Conservation (phyloP, 2,329 filamentous ascomycete species). For the Cucurbitaria berberidis region DNA sequence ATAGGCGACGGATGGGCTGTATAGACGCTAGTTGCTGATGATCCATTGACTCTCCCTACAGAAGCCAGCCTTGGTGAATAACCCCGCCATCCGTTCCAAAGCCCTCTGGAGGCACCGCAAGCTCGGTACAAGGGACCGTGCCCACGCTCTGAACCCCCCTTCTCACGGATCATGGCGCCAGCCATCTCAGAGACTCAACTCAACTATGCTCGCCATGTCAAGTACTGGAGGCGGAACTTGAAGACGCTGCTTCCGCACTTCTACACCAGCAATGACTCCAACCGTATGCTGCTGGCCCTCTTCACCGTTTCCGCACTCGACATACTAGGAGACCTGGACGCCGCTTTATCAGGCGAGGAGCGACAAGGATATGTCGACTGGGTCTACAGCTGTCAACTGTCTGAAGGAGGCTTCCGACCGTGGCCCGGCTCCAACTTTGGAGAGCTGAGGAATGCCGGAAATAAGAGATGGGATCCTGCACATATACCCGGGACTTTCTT, state of each 20-base stretch:
- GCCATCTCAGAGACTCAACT: slow-evolving; percentile 29
- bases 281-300: slow-evolving; percentile 85
- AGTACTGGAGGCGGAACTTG: slow-evolving; percentile 91
- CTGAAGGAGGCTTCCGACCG: slow-evolving; percentile 85
- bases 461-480: slow-evolving; percentile 71
- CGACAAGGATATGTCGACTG: slow-evolving; percentile 68
- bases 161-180: slow-evolving; percentile 25
- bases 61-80: slow-evolving; percentile 1
- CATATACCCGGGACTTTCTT: slow-evolving; percentile 91
- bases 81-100: background rate
- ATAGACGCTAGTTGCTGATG: slow-evolving; percentile 3
- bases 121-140: background rate
- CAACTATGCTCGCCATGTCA: slow-evolving; percentile 66
- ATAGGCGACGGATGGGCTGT: background rate
- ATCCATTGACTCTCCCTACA: background rate
- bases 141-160: background rate
- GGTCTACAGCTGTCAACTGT: slow-evolving; percentile 87
- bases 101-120: background rate
- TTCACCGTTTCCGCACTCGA: slow-evolving; percentile 89
- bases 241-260: slow-evolving; percentile 78
- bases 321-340: slow-evolving; percentile 70
- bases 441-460: slow-evolving; percentile 56
- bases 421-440: slow-evolving; percentile 72
- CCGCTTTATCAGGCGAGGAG: slow-evolving; percentile 61
- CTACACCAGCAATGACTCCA: slow-evolving; percentile 90